Evolutionary conservation across 768 basidiomycete genomes (phyloP), one percentile per base, ranked within the genome.

Genomic region (Mycena capillaripes): DNA sequence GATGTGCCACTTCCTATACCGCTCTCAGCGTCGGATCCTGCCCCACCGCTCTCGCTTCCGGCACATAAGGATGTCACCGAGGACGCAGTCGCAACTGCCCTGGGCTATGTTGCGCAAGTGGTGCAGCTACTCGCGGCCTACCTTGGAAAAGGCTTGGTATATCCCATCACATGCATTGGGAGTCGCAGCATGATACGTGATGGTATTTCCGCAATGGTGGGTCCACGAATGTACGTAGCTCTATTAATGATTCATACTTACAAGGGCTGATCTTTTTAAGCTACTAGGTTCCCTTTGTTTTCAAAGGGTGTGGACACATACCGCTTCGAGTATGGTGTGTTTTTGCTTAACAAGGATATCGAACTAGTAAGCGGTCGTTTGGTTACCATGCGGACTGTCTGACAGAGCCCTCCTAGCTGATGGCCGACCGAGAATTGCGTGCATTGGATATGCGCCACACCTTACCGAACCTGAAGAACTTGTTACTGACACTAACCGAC

Each of bases 301-400:
- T 92, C 95, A 1, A 95, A 90, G 83, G 97, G 97, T 6, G 97
- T 98, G 69, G 98, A 99, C 79, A 94, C 93, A 50, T 99, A 98
- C 82, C 89, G 98, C 29, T 99, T 97, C 78, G 97, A 99, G 81
- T 99, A 99, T 84, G 98, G 92, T 4, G 97, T 99, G 5, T 99
- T 97, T 81, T 83, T 99, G 48, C 86, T 99, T 36, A 99, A 99
- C 85, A 99, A 99, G 82, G 88, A 99, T 81, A 97, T 99, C 75
- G 97, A 99, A 84, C 87, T 97, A 89, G 97, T 97, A 74, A 71
- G 88, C 74, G 34, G 32, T 29, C 29, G 29, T 50, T n/a, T n/a
- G 48, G 32, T 53, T 61, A 53, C 59, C 48, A 36, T 32, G 57
- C 32, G 38, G 29, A 5, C 32, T 7, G 9, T 21, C 48, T 23